Evolutionary conservation across 495 filamentous ascomycete genomes (phyloP), one percentile per base, ranked within the genome.

Genomic region (Ascobolus immersus): DNA sequence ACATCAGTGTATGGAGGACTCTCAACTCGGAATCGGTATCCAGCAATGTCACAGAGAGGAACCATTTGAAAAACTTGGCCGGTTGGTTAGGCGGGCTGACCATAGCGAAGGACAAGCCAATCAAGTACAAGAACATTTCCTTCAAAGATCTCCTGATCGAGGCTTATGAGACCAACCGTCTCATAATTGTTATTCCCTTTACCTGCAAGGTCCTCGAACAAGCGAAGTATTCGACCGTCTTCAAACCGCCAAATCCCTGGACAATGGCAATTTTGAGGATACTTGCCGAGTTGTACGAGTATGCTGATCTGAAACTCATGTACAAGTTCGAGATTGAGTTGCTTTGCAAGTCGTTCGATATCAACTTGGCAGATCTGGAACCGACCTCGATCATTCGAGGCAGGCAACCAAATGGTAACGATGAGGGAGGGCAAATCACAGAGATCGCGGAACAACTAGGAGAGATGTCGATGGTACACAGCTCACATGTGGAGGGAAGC

Each of bases 271-370:
- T 93, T 23, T 61, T 94, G 34, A 62, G 73, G 25, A 55, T 91
- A 10, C 60, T 99, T 31, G 71, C 86, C 33, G 86, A 94, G 41
- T 64, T 99, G 11, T 94, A 94, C 40, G 70, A 89, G 39, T 72
- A 68, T 44, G 77, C 77, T n/a, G 80, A 91, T 41, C 53, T 94
- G 27, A 94, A 92, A 50, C 61, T 93, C 25, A 91, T 93, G 42
- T 67, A 84, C 21, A 93, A 90, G 45, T 99, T 99, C 42, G 86
- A 94, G 49, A 94, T 99, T 41, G 86, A 99, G 50, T 80, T 94
- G 5, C 60, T 99, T 7, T 94, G 79, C 56, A 86, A 80, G 49
- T 79, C 77, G 18, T 58, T 99, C n/a, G 70, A 72, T 28, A 58
- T 92, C 13, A 76, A 91, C 36, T 70, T 84, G 54, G 89, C 81